Conservation (phyloP, 2,329 filamentous ascomycete genomes). For the Penicillium digitatum region DNA sequence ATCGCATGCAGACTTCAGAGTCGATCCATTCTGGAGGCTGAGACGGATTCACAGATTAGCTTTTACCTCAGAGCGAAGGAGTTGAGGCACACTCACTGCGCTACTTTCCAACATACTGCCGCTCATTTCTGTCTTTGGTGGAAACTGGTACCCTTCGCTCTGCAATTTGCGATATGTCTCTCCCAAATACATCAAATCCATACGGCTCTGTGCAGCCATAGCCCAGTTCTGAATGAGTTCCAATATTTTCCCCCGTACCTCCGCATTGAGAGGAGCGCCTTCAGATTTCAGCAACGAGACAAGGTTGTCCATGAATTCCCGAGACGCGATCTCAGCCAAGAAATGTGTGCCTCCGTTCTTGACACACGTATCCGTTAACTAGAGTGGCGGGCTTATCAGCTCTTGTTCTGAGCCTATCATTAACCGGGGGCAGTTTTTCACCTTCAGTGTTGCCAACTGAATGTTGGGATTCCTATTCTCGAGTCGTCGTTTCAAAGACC, state of each 20-base stretch:
- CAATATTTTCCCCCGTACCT: conserved; percentile 85
- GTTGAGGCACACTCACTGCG: conserved; percentile 60
- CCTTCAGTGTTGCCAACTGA: conserved; percentile 89
- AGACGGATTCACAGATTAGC: conserved; percentile 9
- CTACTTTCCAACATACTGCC: conserved; percentile 98
- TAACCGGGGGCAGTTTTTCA: conserved; percentile 62
- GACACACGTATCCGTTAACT: conserved; percentile 96
- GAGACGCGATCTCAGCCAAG: conserved; percentile 87
- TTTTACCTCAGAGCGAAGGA: not conserved
- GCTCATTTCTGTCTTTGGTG: conserved; percentile 78
- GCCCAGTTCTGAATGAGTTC: conserved; percentile 95
- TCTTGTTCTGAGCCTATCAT: conserved; percentile 65
- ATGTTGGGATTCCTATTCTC: conserved; percentile 97
- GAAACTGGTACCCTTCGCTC: conserved; percentile 81
- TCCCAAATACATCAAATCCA: conserved; percentile 78
- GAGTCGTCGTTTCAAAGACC: conserved; percentile 87
- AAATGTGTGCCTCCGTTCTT: conserved; percentile 98
- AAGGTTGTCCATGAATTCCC: conserved; percentile 97
- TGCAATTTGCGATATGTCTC: conserved; percentile 82
- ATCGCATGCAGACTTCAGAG: conserved; percentile 98
- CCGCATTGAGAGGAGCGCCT: conserved; percentile 70
- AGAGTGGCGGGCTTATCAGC: conserved; percentile 11
- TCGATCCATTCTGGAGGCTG: conserved; percentile 96
- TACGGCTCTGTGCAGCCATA: conserved; percentile 76
- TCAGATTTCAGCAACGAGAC: conserved; percentile 82